Conservation (phyloP, 495 filamentous ascomycete genomes). For the Podospora didyma region DNA sequence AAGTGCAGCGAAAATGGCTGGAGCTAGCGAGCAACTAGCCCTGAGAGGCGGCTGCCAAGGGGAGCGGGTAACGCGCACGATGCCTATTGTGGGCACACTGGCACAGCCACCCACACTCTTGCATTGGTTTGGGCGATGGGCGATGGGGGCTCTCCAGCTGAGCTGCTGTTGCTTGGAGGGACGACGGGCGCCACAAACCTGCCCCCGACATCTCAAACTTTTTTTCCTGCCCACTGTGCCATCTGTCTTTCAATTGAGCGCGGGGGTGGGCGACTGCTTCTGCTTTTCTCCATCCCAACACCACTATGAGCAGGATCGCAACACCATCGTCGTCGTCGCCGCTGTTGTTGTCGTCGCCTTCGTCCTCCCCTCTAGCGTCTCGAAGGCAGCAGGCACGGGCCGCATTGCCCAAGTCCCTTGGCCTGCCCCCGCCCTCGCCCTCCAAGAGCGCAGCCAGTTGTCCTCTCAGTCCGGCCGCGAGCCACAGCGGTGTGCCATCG, state of each 20-base stretch:
- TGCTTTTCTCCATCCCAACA: not conserved
- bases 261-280: not conserved
- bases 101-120: slow-evolving; percentile 6
- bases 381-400: slow-evolving; percentile 10
- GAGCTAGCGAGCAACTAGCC: not conserved
- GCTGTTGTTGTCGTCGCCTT: not conserved
- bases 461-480: not conserved
- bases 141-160: not conserved
- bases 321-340: not conserved
- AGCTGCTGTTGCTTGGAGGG: not conserved
- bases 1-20: no score
- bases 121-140: slow-evolving; percentile 1
- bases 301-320: not conserved
- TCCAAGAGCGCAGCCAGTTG: not conserved
- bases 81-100: slow-evolving; percentile 14
- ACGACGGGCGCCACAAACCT: not conserved
- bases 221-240: not conserved
- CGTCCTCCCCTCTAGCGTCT: slow-evolving; percentile 3
- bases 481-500: not conserved
- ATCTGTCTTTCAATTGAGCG: not conserved
- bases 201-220: not conserved
- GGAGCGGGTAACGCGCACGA: slow-evolving; percentile 5
- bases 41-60: not conserved
- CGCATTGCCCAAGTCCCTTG: slow-evolving; percentile 8
- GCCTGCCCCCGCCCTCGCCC: slow-evolving; percentile 12